phyloP scores from a whole-genome alignment of 2,329 filamentous ascomycete genomes.

The Pseudopithomyces maydicus region DNA sequence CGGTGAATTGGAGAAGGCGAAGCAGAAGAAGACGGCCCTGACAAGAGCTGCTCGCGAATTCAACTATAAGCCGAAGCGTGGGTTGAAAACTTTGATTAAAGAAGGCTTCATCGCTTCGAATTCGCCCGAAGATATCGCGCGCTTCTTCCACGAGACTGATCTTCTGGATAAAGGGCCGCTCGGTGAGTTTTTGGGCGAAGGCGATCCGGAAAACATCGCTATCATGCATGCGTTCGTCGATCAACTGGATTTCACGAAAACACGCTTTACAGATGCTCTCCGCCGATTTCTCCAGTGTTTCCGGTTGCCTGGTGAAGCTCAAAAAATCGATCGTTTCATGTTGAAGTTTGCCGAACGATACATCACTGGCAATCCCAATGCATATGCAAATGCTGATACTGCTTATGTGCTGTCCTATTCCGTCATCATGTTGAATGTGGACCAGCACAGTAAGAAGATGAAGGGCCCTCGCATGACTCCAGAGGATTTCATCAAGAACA shows the following conservation, averaged over 20 bases:
- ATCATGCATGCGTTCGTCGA: slow-evolving; percentile 99
- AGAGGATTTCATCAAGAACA: slow-evolving; percentile 99
- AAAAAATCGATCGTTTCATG: slow-evolving; percentile 99
- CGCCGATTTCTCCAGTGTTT: slow-evolving; percentile 93
- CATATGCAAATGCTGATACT: slow-evolving; percentile 97
- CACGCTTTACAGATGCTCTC: slow-evolving; percentile 89
- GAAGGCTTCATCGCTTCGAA: slow-evolving; percentile 87
- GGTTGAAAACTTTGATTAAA: slow-evolving; percentile 80
- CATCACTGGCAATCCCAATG: slow-evolving; percentile 91
- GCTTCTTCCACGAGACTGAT: slow-evolving; percentile 80
- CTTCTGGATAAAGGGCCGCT: slow-evolving; percentile 88
- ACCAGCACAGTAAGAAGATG: slow-evolving; percentile 89
- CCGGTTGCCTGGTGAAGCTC: slow-evolving; percentile 90
- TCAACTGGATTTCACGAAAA: slow-evolving; percentile 88
- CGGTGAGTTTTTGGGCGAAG: slow-evolving; percentile 93
- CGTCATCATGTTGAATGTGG: slow-evolving; percentile 94
- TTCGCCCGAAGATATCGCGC: slow-evolving; percentile 79
- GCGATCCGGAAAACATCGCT: slow-evolving; percentile 88
- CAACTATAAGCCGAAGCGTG: slow-evolving; percentile 97
- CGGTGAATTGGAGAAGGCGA: slow-evolving; percentile 90
- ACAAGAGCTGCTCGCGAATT: slow-evolving; percentile 88
- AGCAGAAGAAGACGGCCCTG: slow-evolving; percentile 89
- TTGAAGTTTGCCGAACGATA: slow-evolving; percentile 98
- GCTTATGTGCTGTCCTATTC: slow-evolving; percentile 96
- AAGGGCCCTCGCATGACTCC: slow-evolving; percentile 85